Evolutionary conservation across 2,329 filamentous ascomycete species (phyloP).

Genomic region (Aspergillus sp.): DNA sequence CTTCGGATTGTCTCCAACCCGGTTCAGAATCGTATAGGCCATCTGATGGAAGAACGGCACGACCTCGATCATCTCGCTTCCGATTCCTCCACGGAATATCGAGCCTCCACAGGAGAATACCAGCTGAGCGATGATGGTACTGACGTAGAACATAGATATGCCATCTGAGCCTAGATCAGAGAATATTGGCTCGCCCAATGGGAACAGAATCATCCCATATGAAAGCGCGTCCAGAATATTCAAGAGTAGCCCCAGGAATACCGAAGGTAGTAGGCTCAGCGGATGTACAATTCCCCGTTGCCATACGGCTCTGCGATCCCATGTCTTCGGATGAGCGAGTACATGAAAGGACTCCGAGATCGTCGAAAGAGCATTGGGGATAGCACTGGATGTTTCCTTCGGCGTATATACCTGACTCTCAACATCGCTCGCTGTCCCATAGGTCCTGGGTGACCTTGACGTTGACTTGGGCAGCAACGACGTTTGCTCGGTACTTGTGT

Average conservation of each 20-base stretch:
- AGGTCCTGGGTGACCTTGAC: constrained; percentile 29
- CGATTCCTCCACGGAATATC: constrained; percentile 85
- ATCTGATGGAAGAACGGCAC: constrained; percentile 99
- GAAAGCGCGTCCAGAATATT: constrained; percentile 94
- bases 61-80: constrained; percentile 97
- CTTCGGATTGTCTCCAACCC: constrained; percentile 77
- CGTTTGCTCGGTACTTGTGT: constrained; percentile 36
- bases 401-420: constrained; percentile 25
- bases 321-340: constrained; percentile 64
- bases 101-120: constrained; percentile 83
- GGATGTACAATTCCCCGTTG: constrained; percentile 65
- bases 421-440: constrained; percentile 34
- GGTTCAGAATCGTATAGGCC: constrained; percentile 80
- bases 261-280: constrained; percentile 73
- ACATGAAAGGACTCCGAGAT: constrained; percentile 28
- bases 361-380: constrained; percentile 20
- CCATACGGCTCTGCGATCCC: constrained; percentile 69
- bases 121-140: constrained; percentile 90
- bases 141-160: constrained; percentile 98
- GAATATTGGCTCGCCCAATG: constrained; percentile 83
- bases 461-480: constrained; percentile 33
- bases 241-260: constrained; percentile 81
- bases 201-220: constrained; percentile 96
- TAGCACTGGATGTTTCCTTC: constrained; percentile 12
- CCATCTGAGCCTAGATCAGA: constrained; percentile 83